Conservation (phyloP, 305 asterid species). For the Nicotiana rustica region DNA sequence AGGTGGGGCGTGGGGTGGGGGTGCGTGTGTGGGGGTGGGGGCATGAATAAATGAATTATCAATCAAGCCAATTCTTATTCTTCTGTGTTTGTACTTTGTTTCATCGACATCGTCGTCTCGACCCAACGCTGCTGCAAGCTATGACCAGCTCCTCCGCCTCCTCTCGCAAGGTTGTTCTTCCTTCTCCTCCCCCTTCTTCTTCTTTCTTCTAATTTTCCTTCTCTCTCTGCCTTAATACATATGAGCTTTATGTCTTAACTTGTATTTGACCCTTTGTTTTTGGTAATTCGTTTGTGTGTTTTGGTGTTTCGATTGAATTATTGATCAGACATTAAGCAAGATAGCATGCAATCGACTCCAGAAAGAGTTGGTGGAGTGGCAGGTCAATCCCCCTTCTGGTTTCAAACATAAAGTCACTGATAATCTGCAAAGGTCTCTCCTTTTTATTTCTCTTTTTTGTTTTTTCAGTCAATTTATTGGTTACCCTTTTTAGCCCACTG, state of each 20-base stretch:
- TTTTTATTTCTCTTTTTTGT: not conserved
- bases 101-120: conserved; percentile 31
- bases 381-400: conserved; percentile 92
- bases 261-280: not conserved
- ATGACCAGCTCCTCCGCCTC: conserved; percentile 87
- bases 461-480: not conserved
- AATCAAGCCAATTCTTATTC: not conserved
- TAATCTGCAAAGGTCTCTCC: conserved; percentile 80
- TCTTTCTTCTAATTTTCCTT: not conserved
- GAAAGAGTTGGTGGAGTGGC: conserved; percentile 97
- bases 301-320: conserved; percentile 19
- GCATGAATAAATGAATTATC: not conserved
- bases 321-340: conserved; percentile 81
- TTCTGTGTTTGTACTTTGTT: not conserved
- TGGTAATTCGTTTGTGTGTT: conserved; percentile 12
- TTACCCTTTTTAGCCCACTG: conserved; percentile 20
- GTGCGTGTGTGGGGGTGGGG: not conserved
- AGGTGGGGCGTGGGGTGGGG: too few relatives aligned
- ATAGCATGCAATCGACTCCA: conserved; percentile 94
- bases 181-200: not conserved
- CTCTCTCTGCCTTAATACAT: not conserved
- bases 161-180: conserved; percentile 76
- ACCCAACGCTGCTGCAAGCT: conserved; percentile 41
- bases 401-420: conserved; percentile 90
- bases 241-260: conserved; percentile 22